phyloP scores from a whole-genome alignment of 176 grass and related monocot species.

The Luzula sylvatica region DNA sequence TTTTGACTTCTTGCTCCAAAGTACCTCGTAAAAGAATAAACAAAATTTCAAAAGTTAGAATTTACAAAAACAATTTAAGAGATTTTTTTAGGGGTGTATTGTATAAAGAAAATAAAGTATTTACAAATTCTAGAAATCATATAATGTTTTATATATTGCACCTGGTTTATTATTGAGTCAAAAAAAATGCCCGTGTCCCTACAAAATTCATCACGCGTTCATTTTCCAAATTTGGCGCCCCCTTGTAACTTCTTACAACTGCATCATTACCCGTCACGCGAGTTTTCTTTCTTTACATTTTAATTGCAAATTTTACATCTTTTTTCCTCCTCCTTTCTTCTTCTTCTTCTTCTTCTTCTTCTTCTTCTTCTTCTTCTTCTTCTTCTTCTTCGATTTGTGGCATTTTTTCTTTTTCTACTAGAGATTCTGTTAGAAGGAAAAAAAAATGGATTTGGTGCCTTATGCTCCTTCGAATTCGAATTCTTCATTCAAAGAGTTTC shows the following conservation, averaged over 20 bases:
- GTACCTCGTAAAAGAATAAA: too few species aligned
- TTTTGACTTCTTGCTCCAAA: too few species aligned
- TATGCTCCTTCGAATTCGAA: slow-evolving; percentile 14
- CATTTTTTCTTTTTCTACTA: not conserved
- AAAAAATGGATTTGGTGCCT: slow-evolving; percentile 26
- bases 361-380: not conserved
- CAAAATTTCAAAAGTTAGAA: too few species aligned
- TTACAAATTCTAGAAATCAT: too few species aligned
- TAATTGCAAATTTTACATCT: not conserved
- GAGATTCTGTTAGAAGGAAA: not conserved
- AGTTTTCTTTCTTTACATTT: not conserved
- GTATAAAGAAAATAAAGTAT: not conserved
- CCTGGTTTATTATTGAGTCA: not conserved
- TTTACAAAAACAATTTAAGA: too few species aligned
- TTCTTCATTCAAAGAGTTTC: not conserved
- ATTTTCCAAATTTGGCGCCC: slow-evolving; percentile 16
- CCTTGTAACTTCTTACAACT: not conserved
- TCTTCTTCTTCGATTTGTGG: not conserved
- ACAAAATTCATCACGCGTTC: not conserved
- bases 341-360: not conserved
- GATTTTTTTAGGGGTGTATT: too few species aligned
- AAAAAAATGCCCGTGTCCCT: not conserved
- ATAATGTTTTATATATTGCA: too few species aligned
- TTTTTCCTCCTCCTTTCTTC: not conserved
- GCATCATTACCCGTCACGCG: not conserved